These are phyloP conservation scores for Mallotus nudiflorus DNA, from an alignment of 345 rosid species.

Conservation along the genomic window DNA sequence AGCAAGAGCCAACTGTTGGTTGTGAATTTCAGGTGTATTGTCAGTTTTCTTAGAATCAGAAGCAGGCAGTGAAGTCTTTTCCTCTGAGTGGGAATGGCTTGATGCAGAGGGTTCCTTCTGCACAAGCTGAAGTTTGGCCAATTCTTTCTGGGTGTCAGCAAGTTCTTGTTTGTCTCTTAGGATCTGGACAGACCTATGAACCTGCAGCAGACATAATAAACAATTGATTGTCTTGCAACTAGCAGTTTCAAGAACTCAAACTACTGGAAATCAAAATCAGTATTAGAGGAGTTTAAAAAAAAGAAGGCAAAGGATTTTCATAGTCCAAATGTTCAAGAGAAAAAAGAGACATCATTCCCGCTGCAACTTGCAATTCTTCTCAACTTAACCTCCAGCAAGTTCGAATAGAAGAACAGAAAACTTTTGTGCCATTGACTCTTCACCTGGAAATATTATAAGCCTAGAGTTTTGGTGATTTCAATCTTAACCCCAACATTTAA, in stretches of 20 bases:
- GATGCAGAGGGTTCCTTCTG: conserved; percentile 82
- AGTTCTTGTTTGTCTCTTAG: conserved; percentile 98
- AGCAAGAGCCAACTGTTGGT: conserved; percentile 90
- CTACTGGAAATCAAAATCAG: neutral
- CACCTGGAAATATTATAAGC: neutral
- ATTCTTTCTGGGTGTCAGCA: conserved; percentile 88
- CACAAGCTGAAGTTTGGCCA: conserved; percentile 86
- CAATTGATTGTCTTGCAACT: conserved; percentile 8
- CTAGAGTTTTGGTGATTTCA: neutral
- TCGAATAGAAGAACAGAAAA: neutral
- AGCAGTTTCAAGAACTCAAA: neutral
- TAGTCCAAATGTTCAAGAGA: neutral
- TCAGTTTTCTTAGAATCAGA: conserved; percentile 63
- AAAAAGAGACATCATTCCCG: neutral
- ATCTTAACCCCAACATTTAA: neutral
- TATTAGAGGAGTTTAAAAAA: neutral
- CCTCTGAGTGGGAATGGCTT: conserved; percentile 72
- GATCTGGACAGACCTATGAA: conserved; percentile 96
- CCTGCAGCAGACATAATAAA: conserved; percentile 48
- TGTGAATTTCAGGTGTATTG: conserved; percentile 53
- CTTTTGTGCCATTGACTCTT: neutral
- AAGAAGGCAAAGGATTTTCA: neutral
- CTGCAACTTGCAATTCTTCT: neutral
- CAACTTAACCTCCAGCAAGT: neutral
- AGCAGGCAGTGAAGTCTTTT: conserved; percentile 57